These are phyloP conservation scores for Ilyonectria mors-panacis DNA, from an alignment of 2,329 filamentous ascomycete species.

Conservation along the genomic window DNA sequence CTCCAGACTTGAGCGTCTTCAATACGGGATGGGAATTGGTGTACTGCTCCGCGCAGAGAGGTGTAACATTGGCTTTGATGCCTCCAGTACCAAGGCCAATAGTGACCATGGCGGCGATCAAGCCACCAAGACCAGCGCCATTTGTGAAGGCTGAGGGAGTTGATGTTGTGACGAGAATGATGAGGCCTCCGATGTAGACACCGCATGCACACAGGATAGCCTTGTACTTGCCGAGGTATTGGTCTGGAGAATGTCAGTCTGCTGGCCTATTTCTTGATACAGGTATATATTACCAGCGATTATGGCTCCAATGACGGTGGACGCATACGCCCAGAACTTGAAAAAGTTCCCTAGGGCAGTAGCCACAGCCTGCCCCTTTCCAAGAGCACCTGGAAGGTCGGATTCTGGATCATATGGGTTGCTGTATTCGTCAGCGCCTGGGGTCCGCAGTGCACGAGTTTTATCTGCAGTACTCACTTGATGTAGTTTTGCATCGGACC, in stretches of 20 bases:
- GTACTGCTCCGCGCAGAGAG: constrained; percentile 31
- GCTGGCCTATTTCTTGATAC: not conserved
- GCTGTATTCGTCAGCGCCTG: constrained; percentile 12
- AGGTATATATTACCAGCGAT: constrained; percentile 7
- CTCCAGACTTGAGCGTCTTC: constrained; percentile 31
- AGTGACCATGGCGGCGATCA: constrained; percentile 29
- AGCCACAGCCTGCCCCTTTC: constrained; percentile 38
- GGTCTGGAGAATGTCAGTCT: constrained; percentile 23
- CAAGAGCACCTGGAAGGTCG: constrained; percentile 36
- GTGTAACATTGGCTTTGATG: constrained; percentile 33
- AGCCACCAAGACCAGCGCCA: constrained; percentile 24
- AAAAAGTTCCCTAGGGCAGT: constrained; percentile 48
- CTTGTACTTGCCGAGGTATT: constrained; percentile 34
- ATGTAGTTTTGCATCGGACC: constrained; percentile 53
- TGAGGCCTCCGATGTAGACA: constrained; percentile 37
- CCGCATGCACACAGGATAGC: constrained; percentile 29
- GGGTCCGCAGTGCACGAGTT: not conserved
- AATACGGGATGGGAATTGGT: constrained; percentile 24
- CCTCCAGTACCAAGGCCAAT: constrained; percentile 30
- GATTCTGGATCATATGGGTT: constrained; percentile 42
- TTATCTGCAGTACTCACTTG: constrained; percentile 31
- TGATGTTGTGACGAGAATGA: constrained; percentile 33
- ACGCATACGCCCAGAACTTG: constrained; percentile 45
- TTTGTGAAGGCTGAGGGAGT: constrained; percentile 18
- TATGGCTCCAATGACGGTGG: constrained; percentile 30